Base-by-base conservation (phyloP, 306 rosid species). In the Lithocarpus polystachyus region DNA sequence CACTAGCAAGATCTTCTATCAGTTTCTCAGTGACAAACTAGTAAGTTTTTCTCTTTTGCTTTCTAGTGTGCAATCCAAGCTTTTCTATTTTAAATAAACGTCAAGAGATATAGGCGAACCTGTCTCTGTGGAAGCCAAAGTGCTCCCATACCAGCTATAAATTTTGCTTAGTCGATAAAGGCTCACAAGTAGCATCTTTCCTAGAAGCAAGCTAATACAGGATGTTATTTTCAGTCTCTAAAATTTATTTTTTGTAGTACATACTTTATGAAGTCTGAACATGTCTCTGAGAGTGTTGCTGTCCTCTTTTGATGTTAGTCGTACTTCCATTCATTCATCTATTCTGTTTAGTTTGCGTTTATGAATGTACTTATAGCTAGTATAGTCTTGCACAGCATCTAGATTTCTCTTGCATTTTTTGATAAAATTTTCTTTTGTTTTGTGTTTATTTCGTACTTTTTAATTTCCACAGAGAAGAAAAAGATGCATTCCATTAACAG, bases 391-490 rank as follows among this genome's bases (percentile, higher is more conserved):
- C 35, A 5, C 8, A 13, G 9, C 67, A 22, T 15, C 23, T 14
- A 80, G 24, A 68, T 56, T n/a, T 73, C 24, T 18, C 43, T 28
- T 35, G 31, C 51, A 10, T 26, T 48, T 48, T 17, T 19, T 64
- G 18, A 57, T 26, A 23, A 56, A 35, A 62, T 37, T 71, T 81
- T 43, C 51, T 11, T 17, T 33, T 56, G 19, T 72, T 56, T 82
- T 62, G 40, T 77, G 22, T 28, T 71, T n/a, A 74, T 33, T 33
- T 48, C 70, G 43, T 37, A 18, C 22, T 45, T 22, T 73, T 71
- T 56, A 43, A 23, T 17, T 59, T 52, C 33, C 53, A 40, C 79
- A 86, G 86, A 82, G 54, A 75, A 79, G 52, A 33, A 23, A 67
- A 6, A 3, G 80, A 24, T 57, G 65, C 68, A 37, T 74, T 77